Evolutionary conservation across 2,329 filamentous ascomycete species (phyloP).

Genomic region (Dichotomopilus funicola): DNA sequence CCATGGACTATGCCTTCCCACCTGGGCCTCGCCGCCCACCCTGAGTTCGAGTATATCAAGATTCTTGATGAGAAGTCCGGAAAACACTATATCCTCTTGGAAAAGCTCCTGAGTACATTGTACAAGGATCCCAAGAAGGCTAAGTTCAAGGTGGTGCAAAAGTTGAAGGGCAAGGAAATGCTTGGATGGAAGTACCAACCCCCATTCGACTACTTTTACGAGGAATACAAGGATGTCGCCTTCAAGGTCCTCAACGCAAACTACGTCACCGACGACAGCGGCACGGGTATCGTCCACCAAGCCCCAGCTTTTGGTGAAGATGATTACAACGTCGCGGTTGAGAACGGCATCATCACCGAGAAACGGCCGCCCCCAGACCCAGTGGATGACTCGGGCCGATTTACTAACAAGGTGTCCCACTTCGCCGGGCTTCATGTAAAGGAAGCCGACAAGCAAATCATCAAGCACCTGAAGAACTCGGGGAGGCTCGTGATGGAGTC

Average conservation of each 20-base stretch:
- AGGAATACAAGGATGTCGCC: constrained; percentile 76
- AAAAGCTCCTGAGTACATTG: constrained; percentile 70
- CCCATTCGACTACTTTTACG: constrained; percentile 82
- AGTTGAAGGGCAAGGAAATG: constrained; percentile 77
- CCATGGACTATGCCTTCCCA: constrained; percentile 79
- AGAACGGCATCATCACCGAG: constrained; percentile 70
- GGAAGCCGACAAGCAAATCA: constrained; percentile 84
- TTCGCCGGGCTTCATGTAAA: constrained; percentile 88
- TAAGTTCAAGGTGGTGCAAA: constrained; percentile 77
- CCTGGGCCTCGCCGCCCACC: constrained; percentile 62
- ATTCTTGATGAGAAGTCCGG: constrained; percentile 75
- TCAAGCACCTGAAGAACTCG: constrained; percentile 69
- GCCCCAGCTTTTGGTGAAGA: constrained; percentile 92
- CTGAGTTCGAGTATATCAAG: constrained; percentile 76
- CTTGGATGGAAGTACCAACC: constrained; percentile 84
- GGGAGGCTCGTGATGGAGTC: constrained; percentile 78
- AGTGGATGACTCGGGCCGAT: constrained; percentile 76
- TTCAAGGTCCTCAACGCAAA: constrained; percentile 77
- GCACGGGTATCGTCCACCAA: constrained; percentile 92
- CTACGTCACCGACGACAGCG: constrained; percentile 84
- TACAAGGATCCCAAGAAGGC: constrained; percentile 97
- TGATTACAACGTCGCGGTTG: constrained; percentile 79
- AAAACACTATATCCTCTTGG: constrained; percentile 78
- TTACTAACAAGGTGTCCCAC: constrained; percentile 68
- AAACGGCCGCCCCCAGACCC: constrained; percentile 79